phyloP scores from a whole-genome alignment of 2,329 filamentous ascomycete genomes.

The Alternaria ventricosa region DNA sequence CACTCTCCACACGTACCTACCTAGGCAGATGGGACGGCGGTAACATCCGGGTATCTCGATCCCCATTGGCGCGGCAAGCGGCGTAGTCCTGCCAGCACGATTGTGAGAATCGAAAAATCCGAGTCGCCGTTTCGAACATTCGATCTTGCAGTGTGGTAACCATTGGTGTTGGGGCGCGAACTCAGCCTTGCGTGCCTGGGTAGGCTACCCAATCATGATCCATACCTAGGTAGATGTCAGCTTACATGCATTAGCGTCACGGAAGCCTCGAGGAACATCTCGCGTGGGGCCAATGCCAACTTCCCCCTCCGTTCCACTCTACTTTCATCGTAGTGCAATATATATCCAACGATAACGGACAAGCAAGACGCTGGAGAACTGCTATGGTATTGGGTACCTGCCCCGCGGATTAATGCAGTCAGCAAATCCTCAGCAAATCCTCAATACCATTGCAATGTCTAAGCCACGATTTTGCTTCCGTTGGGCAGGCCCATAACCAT shows the following conservation, averaged over 20 bases:
- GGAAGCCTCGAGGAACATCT: neutral
- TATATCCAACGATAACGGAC: neutral
- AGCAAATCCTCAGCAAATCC: neutral
- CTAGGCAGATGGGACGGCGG: no score
- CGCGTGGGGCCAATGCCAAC: neutral
- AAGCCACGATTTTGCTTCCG: neutral
- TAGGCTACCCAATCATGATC: neutral
- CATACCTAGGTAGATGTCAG: neutral
- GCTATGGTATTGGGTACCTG: neutral
- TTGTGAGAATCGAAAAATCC: neutral
- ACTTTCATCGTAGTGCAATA: neutral
- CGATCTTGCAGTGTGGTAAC: neutral
- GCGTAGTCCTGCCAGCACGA: rapidly evolving
- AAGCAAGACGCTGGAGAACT: neutral
- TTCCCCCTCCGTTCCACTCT: rapidly evolving
- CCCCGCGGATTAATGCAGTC: neutral
- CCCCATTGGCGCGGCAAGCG: neutral
- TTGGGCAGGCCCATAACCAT: neutral
- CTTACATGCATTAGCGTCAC: neutral
- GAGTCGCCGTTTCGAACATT: neutral
- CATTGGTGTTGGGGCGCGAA: neutral
- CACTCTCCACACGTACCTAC: no score
- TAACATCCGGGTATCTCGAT: neutral
- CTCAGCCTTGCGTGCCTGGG: neutral
- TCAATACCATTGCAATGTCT: neutral